A percentile compares a stretch with the other conserved stretches of the same genome.
phyloP scores from a whole-genome alignment of 805 yeast genomes.

The Candida germanica region DNA sequence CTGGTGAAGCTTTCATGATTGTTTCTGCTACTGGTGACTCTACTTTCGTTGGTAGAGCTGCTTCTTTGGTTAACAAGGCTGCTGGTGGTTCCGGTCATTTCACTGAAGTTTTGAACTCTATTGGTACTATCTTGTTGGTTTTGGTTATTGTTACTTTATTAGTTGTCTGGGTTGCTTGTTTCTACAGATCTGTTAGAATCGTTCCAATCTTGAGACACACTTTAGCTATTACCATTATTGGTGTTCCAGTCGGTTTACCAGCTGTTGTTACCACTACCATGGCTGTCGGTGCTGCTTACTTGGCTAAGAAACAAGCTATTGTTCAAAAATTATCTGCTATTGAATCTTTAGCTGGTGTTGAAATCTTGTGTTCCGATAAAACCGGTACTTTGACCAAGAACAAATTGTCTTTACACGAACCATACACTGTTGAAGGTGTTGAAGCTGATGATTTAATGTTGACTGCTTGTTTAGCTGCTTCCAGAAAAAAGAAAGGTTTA shows the following conservation, averaged over 20 bases:
- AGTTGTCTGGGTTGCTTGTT: constrained; percentile 88
- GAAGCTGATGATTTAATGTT: constrained; percentile 94
- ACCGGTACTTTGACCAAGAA: constrained; percentile 98
- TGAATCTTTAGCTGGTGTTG: constrained; percentile 97
- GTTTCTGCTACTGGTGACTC: constrained; percentile 94
- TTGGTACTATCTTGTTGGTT: constrained; percentile 88
- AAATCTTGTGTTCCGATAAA: constrained; percentile 95
- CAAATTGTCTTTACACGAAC: constrained; percentile 93
- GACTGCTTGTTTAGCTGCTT: constrained; percentile 96
- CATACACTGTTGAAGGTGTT: constrained; percentile 97
- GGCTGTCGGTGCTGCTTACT: constrained; percentile 99
- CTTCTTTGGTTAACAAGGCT: constrained; percentile 93
- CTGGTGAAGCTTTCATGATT: constrained; percentile 93
- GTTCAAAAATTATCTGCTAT: constrained; percentile 95
- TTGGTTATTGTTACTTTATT: constrained; percentile 83
- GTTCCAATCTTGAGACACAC: constrained; percentile 89
- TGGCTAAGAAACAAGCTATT: constrained; percentile 95
- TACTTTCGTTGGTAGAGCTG: constrained; percentile 97
- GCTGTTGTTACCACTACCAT: constrained; percentile 97
- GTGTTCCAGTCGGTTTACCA: constrained; percentile 98
- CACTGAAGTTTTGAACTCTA: constrained; percentile 96
- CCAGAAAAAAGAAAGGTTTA: constrained; percentile 97
- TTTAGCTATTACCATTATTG: constrained; percentile 91
- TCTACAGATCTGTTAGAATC: constrained; percentile 87
- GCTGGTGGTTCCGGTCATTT: constrained; percentile 92